Evolutionary conservation across 2,329 filamentous ascomycete genomes (phyloP).

Genomic region (Bisporella sp.): DNA sequence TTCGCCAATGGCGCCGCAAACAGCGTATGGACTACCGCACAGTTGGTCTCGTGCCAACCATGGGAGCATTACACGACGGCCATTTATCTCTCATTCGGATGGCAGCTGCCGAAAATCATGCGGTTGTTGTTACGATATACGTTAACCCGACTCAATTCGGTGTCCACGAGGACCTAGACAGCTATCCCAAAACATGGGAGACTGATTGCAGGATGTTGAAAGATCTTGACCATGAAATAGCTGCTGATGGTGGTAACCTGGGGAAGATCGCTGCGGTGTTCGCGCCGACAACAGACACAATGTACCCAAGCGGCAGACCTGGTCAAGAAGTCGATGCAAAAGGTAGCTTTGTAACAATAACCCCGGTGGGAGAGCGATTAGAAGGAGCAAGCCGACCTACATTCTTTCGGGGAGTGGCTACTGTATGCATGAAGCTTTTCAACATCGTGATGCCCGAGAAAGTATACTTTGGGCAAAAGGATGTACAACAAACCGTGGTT

Average conservation of each 20-base stretch:
- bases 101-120: conserved; percentile 76
- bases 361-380: conserved; percentile 71
- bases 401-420: conserved; percentile 94
- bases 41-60: conserved; percentile 88
- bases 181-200: conserved; percentile 88
- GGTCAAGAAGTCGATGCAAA: conserved; percentile 66
- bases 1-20: conserved; percentile 63
- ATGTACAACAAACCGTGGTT: conserved; percentile 91
- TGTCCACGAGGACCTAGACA: conserved; percentile 75
- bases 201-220: conserved; percentile 63
- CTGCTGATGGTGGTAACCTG: conserved; percentile 44
- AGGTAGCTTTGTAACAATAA: conserved; percentile 88
- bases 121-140: conserved; percentile 87
- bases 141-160: conserved; percentile 98
- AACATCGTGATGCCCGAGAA: conserved; percentile 72
- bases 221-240: conserved; percentile 64
- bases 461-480: conserved; percentile 95
- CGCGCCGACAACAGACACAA: conserved; percentile 71
- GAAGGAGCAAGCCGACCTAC: conserved; percentile 84
- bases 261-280: conserved; percentile 80
- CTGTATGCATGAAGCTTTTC: conserved; percentile 91
- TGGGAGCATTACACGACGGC: conserved; percentile 93
- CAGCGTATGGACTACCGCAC: conserved; percentile 61
- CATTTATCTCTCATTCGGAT: conserved; percentile 80
- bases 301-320: conserved; percentile 76